Base-by-base conservation (phyloP, 1,284 basidiomycete genomes). In the Rhodotorula sp. region DNA sequence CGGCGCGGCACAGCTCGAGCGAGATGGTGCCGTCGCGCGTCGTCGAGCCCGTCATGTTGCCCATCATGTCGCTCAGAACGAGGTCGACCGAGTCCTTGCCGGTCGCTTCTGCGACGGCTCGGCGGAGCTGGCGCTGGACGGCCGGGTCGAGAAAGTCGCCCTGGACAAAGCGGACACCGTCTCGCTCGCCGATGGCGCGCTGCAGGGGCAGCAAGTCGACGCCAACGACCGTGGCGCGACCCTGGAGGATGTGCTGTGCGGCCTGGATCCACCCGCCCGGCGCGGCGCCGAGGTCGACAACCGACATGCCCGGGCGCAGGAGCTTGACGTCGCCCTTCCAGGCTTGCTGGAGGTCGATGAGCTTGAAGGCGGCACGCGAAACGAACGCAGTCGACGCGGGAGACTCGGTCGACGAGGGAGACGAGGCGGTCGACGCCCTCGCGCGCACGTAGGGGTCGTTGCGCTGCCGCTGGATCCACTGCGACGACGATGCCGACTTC, bases 11-110 rank as follows among this genome's bases (percentile, higher is more conserved):
- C 7, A 84, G 77, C 49, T 81, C 80, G 64, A 83, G 74, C 27
- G 79, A 80, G 19, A 79, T 71, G 58, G 78, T 75, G 2, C 81
- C 76, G 72, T 84, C 82, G n/a, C 81, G 71, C 4, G 72, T 68
- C 42, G 79, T 63, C 21, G 80, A 77, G 2, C 83, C 83, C 8
- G 79, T 79, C 80, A 82, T 82, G 48, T 81, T 79, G 44, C 80
- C 81, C 82, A 84, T 82, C 83, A 84, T 84, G 75, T 84, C 83
- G 53, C 78, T 80, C 27, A 83, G 61, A 19, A 83, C 81, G 14
- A 80, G 77, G 75, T 84, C 82, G 7, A 83, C 81, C 17, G 59
- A 25, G 10, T 27, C 23, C 3, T 50, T 34, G 2, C 53, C 57
- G 12, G 60, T 68, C 34, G 45, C 50, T 1, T 52, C 57, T 1